phyloP scores from a whole-genome alignment of 768 basidiomycete species.

The Suillus tomentosus region DNA sequence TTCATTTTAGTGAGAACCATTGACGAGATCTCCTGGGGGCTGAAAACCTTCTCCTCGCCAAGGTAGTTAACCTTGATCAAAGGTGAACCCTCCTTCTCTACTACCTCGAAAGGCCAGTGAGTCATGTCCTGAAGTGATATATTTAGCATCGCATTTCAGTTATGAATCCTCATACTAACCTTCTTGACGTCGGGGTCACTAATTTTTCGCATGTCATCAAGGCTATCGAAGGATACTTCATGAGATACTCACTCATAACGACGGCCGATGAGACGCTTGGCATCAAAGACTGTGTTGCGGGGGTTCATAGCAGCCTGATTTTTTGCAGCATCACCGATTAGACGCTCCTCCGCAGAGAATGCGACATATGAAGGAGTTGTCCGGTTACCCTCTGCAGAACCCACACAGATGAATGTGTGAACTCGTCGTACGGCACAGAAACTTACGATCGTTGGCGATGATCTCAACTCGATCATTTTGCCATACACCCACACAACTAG shows the following conservation, averaged over 20 bases:
- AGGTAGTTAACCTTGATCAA: slow-evolving; percentile 96
- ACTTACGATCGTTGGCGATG: slow-evolving; percentile 93
- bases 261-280: slow-evolving; percentile 98
- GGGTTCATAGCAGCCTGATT: slow-evolving; percentile 99
- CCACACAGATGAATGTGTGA: slow-evolving; percentile 5
- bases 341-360: slow-evolving; percentile 93
- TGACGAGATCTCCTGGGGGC: slow-evolving; percentile 98
- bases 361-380: slow-evolving; percentile 99
- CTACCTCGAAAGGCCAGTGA: slow-evolving; percentile 98
- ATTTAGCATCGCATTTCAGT: slow-evolving; percentile 5
- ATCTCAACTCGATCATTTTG: slow-evolving; percentile 99
- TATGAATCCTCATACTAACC: slow-evolving; percentile 34
- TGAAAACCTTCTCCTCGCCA: slow-evolving; percentile 93
- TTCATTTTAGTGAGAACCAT: slow-evolving; percentile 99
- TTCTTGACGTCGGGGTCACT: slow-evolving; percentile 95
- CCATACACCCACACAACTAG: slow-evolving; percentile 97
- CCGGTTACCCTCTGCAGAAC: slow-evolving; percentile 85
- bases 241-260: slow-evolving; percentile 77
- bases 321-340: slow-evolving; percentile 98
- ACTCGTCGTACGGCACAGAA: slow-evolving; percentile 6
- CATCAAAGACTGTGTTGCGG: slow-evolving; percentile 97
- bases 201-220: slow-evolving; percentile 10
- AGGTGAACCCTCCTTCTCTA: slow-evolving; percentile 96
- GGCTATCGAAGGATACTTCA: slow-evolving; percentile 8
- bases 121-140: slow-evolving; percentile 70